These are phyloP conservation scores for Hordeum vulgare DNA, from an alignment of 176 grass and related monocot species.

Conservation along the genomic window MorexV3_pseudomolecules_assembly NC_058523.1:40574159-40574658, in stretches of 20 bases:
- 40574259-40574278: slow-evolving; percentile 23
- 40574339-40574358: neutral
- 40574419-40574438: neutral
- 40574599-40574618: neutral
- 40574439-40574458: neutral
- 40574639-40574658: neutral
- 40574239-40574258: neutral
- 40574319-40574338: neutral
- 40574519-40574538: slow-evolving; percentile 15
- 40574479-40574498: neutral
- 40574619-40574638: neutral
- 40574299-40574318: neutral
- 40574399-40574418: slow-evolving; percentile 29
- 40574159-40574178: neutral
- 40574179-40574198: neutral
- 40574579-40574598: neutral
- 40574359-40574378: neutral
- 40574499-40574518: slow-evolving; percentile 43
- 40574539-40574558: neutral
- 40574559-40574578: neutral
- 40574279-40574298: slow-evolving; percentile 14
- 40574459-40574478: neutral
- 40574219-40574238: neutral
- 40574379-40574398: slow-evolving; percentile 14
- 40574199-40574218: slow-evolving; percentile 5